Evolutionary conservation across 306 rosid genomes (phyloP).

Genomic region (Echinosophora koreensis): DNA sequence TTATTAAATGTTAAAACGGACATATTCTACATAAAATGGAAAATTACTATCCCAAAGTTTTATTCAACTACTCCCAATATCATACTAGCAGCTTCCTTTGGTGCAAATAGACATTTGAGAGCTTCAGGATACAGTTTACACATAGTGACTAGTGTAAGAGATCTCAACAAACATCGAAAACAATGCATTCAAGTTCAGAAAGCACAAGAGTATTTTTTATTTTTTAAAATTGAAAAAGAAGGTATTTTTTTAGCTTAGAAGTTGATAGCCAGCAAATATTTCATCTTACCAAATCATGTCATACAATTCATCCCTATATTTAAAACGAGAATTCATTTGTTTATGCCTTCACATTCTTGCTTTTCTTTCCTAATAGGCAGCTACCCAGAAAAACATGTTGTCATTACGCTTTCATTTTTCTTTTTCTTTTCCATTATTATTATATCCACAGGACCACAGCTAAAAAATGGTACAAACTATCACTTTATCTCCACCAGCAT

Average conservation of each 20-base stretch:
- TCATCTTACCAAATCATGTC: constrained; percentile 4
- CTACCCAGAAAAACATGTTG: background rate
- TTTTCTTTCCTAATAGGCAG: constrained; percentile 1
- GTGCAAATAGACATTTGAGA: background rate
- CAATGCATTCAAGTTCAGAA: constrained; percentile 11
- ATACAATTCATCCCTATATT: constrained; percentile 4
- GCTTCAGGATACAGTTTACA: background rate
- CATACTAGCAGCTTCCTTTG: constrained; percentile 11
- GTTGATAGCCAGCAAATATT: constrained; percentile 11
- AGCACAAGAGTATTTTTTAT: background rate
- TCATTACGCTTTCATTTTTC: constrained; percentile 11
- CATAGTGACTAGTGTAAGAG: background rate
- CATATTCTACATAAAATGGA: background rate
- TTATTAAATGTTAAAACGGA: background rate
- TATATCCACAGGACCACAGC: background rate
- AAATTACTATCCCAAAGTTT: background rate
- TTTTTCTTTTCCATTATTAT: background rate
- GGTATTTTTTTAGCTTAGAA: background rate
- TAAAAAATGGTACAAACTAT: background rate
- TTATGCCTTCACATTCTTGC: background rate
- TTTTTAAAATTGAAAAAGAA: background rate
- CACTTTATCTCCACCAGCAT: background rate
- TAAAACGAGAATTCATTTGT: background rate
- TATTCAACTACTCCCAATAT: constrained; percentile 7
- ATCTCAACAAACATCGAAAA: constrained; percentile 24